Conservation (phyloP, 2,329 filamentous ascomycete species). For the Zarea fungicola region DNA sequence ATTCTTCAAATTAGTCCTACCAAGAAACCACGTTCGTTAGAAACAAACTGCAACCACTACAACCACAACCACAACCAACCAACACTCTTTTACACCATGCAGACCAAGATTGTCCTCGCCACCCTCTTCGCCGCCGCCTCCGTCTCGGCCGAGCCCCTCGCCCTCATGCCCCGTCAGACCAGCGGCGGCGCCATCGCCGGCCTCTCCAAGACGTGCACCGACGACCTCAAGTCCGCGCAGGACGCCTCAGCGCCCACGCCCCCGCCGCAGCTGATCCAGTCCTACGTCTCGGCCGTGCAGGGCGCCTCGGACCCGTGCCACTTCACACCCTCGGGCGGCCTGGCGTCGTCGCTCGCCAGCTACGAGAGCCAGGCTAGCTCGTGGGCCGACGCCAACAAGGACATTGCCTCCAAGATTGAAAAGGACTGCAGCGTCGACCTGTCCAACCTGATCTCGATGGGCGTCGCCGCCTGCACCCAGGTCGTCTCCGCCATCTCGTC, state of each 20-base stretch:
- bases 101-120: conserved; percentile 11
- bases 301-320: conserved; percentile 27
- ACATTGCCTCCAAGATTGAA: conserved; percentile 22
- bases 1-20: no score
- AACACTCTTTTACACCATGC: conserved; percentile 7
- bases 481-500: no score
- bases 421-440: conserved; percentile 22
- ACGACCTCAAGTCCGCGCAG: conserved; percentile 20
- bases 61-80: background rate
- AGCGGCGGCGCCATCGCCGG: conserved; percentile 9
- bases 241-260: conserved; percentile 24
- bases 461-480: no score
- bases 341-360: conserved; percentile 26
- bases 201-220: conserved; percentile 19
- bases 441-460: no score
- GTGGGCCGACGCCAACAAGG: conserved; percentile 27
- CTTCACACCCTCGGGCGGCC: conserved; percentile 26
- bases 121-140: conserved; percentile 6
- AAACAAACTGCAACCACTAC: conserved; percentile 37
- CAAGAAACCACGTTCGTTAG: conserved; percentile 38
- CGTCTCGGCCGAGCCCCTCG: conserved; percentile 5
- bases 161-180: conserved; percentile 23
- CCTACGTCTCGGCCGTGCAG: conserved; percentile 12
- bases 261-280: conserved; percentile 23
- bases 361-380: conserved; percentile 26